Conservation (phyloP, 495 filamentous ascomycete species). For the Penicillium robsamsonii region DNA sequence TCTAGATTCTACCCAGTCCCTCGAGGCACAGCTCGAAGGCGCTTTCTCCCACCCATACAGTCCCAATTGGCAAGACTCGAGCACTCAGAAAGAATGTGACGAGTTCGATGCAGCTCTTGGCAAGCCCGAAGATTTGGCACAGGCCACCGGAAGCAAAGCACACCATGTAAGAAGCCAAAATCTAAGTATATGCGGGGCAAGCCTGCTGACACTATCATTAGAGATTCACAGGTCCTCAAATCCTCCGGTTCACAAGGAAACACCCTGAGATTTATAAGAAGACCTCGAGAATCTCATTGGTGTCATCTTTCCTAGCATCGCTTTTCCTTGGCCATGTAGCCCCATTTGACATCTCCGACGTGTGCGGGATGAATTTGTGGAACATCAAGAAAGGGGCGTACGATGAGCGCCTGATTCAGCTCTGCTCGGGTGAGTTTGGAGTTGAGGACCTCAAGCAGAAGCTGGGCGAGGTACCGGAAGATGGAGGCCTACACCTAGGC, state of each 20-base stretch:
- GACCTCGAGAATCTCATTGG: conserved; percentile 84
- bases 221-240: conserved; percentile 98
- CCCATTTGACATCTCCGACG: conserved; percentile 90
- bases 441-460: conserved; percentile 69
- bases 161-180: conserved; percentile 71
- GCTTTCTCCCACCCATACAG: conserved; percentile 85
- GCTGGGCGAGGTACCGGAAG: conserved; percentile 74
- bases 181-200: conserved; percentile 1
- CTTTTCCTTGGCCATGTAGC: conserved; percentile 83
- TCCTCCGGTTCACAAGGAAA: conserved; percentile 77
- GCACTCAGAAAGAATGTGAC: conserved; percentile 89
- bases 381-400: conserved; percentile 74
- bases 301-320: conserved; percentile 92
- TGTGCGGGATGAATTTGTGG: conserved; percentile 96
- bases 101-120: conserved; percentile 74
- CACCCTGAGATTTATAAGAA: conserved; percentile 75
- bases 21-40: conserved; percentile 67
- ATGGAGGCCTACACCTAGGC: conserved; percentile 79
- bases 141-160: conserved; percentile 83
- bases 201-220: conserved; percentile 40
- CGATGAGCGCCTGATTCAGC: conserved; percentile 68
- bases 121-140: conserved; percentile 62
- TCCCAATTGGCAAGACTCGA: conserved; percentile 97
- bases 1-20: conserved; percentile 56
- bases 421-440: conserved; percentile 70